Base-by-base conservation (phyloP, 805 yeast genomes). In the Hagleromyces aurorensis region DNA sequence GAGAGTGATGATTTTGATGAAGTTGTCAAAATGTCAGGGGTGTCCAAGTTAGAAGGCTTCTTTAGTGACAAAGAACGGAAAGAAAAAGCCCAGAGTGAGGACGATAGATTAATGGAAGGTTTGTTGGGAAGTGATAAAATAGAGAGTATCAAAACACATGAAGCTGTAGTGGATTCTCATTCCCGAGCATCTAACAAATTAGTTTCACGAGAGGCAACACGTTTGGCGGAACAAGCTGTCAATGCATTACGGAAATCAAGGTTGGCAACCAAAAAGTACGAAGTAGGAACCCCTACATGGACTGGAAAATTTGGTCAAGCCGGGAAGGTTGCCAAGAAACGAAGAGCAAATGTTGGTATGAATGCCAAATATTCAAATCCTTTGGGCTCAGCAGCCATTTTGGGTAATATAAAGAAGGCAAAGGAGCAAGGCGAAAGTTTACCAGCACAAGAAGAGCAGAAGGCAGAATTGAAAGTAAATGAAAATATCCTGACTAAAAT, bases 281-380 rank as follows among this genome's bases (percentile, higher is more conserved):
- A 61, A 15, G 64, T 87, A 17, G 94, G 94, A 4, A 76, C 80
- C 0, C 97, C 96, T 0, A 89, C 98, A 0, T 91, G 96, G 93
- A 89, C 98, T 0, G 98, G 98, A 0, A 72, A 72, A 42, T 84
- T 78, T 63, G 98, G 98, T 0, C 55, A 61, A 12, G 95, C 95
- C 0, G 96, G 95, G 1, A 70, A 65, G 41, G 55, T 64, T 17
- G 60, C 59, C 0, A 59, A 39, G 27, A 37, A 32, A 23, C 16
- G 17, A 11, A n/a, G 20, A 14, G n/a, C n/a, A n/a, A 25, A 23
- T 11, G 21, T 17, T 11, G 14, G 21, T 18, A 31, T 28, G 19
- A 30, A 27, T 7, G n/a, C 24, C 7, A 29, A 27, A 17, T 9
- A 19, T 9, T 22, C 18, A 23, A 30, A 22, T 14, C 8, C 24